Evolutionary conservation across 345 rosid species (phyloP).

Genomic region (Brassica nigra): DNA sequence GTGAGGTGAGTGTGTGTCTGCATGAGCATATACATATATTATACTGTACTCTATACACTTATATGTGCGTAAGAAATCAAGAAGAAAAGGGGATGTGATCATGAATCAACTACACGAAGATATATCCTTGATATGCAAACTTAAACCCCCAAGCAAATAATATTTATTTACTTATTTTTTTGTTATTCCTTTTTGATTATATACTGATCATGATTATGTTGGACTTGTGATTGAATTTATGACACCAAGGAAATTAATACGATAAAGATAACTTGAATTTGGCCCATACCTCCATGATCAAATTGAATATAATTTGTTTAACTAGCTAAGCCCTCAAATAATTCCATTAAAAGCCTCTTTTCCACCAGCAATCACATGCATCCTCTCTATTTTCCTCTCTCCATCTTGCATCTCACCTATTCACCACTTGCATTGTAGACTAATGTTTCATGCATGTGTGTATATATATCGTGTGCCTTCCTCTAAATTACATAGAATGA

Average conservation of each 20-base stretch:
- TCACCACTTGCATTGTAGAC: background rate
- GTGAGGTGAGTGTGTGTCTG: slow-evolving; percentile 19
- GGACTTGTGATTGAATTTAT: slow-evolving; percentile 38
- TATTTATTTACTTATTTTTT: background rate
- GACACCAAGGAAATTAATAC: slow-evolving; percentile 31
- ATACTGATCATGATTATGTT: slow-evolving; percentile 38
- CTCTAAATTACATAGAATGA: background rate
- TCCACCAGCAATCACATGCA: slow-evolving; percentile 37
- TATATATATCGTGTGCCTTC: slow-evolving; percentile 26
- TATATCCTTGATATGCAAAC: background rate
- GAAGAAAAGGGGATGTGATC: slow-evolving; percentile 20
- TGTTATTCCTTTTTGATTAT: slow-evolving; percentile 28
- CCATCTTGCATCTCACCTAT: slow-evolving; percentile 22
- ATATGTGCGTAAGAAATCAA: background rate
- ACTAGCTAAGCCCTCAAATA: slow-evolving; percentile 24
- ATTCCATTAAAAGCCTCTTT: slow-evolving; percentile 34
- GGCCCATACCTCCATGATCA: slow-evolving; percentile 39
- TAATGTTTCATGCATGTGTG: slow-evolving; percentile 24
- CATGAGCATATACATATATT: background rate
- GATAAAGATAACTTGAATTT: slow-evolving; percentile 25
- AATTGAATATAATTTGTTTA: slow-evolving; percentile 37
- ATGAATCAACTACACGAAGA: slow-evolving; percentile 16
- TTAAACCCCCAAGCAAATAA: background rate
- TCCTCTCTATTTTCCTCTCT: slow-evolving; percentile 28
- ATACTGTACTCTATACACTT: background rate